Evolutionary conservation across 768 basidiomycete species (phyloP).

Genomic region (Tremella fuciformis): DNA sequence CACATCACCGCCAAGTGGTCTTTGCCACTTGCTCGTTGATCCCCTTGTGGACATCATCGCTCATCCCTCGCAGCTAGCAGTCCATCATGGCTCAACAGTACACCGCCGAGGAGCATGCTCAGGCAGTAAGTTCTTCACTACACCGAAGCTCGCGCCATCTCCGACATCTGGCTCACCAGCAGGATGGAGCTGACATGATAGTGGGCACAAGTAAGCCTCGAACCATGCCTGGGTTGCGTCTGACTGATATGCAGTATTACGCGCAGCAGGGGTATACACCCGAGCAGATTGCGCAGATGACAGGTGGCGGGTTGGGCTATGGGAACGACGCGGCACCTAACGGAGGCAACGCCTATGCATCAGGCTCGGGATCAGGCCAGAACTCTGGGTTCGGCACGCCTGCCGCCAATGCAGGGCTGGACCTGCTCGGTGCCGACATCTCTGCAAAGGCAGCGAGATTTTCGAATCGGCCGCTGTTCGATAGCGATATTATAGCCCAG

Average conservation of each 20-base stretch:
- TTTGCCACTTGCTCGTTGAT: too few species aligned
- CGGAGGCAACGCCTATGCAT: slow-evolving; percentile 9
- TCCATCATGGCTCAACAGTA: too few species aligned
- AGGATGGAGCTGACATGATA: too few species aligned
- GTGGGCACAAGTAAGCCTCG: too few species aligned
- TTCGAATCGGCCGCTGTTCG: slow-evolving; percentile 24
- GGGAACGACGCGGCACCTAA: slow-evolving; percentile 3
- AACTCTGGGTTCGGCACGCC: not conserved
- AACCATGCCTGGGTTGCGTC: too few species aligned
- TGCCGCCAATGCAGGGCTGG: not conserved
- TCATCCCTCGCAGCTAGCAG: too few species aligned
- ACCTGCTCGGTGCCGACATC: not conserved
- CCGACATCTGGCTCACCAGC: not conserved
- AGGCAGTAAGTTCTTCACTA: too few species aligned
- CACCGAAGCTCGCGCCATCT: too few species aligned
- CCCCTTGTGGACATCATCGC: too few species aligned
- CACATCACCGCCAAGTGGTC: too few species aligned
- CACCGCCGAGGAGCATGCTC: too few species aligned
- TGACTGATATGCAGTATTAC: slow-evolving; percentile 38
- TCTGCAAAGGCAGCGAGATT: not conserved
- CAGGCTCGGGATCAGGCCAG: slow-evolving; percentile 13
- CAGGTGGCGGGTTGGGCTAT: slow-evolving; percentile 3
- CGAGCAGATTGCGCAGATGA: slow-evolving; percentile 23
- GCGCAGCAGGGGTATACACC: slow-evolving; percentile 48
- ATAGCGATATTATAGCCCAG: slow-evolving; percentile 36